A percentile compares a stretch with the other conserved stretches of the same genome.
Evolutionary conservation across 805 yeast genomes (phyloP).

Genomic region (Starmera dryadoides): DNA sequence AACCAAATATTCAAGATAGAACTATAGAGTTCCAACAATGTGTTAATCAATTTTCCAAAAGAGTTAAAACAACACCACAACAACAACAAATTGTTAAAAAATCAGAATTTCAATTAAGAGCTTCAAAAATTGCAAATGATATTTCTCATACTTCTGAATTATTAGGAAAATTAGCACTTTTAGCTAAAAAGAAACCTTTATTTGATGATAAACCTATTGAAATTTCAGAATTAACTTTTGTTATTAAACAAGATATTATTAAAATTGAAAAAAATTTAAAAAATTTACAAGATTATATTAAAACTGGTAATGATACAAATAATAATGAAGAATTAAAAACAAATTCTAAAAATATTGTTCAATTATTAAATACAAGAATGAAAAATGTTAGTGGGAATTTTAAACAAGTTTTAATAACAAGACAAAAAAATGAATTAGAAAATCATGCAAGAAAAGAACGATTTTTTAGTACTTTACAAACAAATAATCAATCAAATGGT

Average conservation of each 20-base stretch:
- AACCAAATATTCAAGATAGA: conserved; percentile 54
- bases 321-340: conserved; percentile 52
- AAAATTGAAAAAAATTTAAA: conserved; percentile 67
- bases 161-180: conserved; percentile 66
- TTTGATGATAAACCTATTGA: conserved; percentile 94
- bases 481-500: conserved; percentile 14
- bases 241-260: conserved; percentile 78
- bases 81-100: conserved; percentile 13
- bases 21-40: conserved; percentile 92
- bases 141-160: conserved; percentile 80
- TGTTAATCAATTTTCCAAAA: conserved; percentile 66
- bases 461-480: conserved; percentile 45
- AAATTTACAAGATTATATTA: conserved; percentile 48
- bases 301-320: conserved; percentile 26
- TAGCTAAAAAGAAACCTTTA: conserved; percentile 86
- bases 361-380: conserved; percentile 79
- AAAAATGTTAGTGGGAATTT: conserved; percentile 90
- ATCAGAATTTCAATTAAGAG: conserved; percentile 57
- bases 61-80: conserved; percentile 27
- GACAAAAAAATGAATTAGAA: conserved; percentile 79
- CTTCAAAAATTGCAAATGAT: conserved; percentile 81
- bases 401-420: conserved; percentile 77
- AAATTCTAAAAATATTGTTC: conserved; percentile 80
- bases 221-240: conserved; percentile 79
- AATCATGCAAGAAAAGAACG: conserved; percentile 80